Conservation (phyloP, 768 basidiomycete species). For the Termitomyces sp. region DNA sequence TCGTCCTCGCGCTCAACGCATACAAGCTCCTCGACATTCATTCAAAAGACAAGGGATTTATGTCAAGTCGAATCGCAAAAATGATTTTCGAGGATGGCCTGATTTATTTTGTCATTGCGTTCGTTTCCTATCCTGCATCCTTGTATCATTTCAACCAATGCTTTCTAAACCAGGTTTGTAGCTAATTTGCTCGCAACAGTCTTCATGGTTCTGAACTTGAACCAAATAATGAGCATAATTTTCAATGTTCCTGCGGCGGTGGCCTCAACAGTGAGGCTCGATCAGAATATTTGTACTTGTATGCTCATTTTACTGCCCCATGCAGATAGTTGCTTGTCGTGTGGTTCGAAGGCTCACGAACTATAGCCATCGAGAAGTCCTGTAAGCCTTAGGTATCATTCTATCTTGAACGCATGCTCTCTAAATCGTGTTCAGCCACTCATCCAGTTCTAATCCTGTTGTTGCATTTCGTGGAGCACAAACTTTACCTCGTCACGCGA, state of each 20-base stretch:
- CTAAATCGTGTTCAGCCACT: conserved; percentile 13
- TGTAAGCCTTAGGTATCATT: conserved; percentile 23
- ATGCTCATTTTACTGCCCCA: not conserved
- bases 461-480: conserved; percentile 17
- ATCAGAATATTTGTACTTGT: not conserved
- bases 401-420: not conserved
- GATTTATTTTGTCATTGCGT: conserved; percentile 75
- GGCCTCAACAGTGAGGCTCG: conserved; percentile 37
- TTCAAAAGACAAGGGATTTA: conserved; percentile 17
- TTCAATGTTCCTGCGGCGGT: conserved; percentile 63
- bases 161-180: conserved; percentile 29
- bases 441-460: conserved; percentile 19
- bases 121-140: conserved; percentile 17
- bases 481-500: conserved; percentile 14
- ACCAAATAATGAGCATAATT: conserved; percentile 60
- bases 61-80: conserved; percentile 42
- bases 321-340: conserved; percentile 54
- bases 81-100: conserved; percentile 70
- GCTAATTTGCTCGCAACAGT: conserved; percentile 40
- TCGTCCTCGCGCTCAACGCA: conserved; percentile 52
- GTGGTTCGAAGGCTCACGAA: conserved; percentile 55
- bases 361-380: conserved; percentile 42
- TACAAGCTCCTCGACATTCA: conserved; percentile 43
- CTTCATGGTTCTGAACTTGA: conserved; percentile 63
- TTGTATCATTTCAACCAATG: not conserved